Conservation (phyloP, 345 rosid genomes). For the Aquilaria malaccensis region DNA sequence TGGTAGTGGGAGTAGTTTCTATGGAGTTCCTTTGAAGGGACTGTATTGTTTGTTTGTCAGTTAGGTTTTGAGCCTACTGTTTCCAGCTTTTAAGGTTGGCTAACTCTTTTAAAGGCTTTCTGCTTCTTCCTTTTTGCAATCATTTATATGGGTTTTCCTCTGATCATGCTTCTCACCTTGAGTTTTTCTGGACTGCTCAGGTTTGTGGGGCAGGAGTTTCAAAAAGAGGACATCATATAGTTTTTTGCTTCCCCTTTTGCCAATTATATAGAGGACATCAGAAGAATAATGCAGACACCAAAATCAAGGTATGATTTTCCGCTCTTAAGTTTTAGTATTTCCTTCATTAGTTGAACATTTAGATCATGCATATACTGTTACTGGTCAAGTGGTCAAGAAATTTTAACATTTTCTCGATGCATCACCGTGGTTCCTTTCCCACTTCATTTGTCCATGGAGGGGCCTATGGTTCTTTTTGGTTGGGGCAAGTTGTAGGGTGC, state of each 20-base stretch:
- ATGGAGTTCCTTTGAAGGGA: conserved; percentile 89
- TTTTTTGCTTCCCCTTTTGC: conserved; percentile 11
- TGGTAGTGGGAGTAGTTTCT: conserved; percentile 83
- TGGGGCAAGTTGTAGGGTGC: too few relatives aligned
- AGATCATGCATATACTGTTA: not conserved
- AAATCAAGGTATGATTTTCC: conserved; percentile 54
- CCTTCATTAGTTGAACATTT: not conserved
- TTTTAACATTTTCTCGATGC: too few relatives aligned
- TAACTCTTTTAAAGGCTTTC: conserved; percentile 14
- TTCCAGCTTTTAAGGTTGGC: conserved; percentile 16
- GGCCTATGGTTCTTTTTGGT: too few relatives aligned
- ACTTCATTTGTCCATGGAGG: too few relatives aligned
- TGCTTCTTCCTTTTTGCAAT: conserved; percentile 12
- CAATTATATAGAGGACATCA: conserved; percentile 17
- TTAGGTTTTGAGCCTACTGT: conserved; percentile 35
- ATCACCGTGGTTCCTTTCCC: too few relatives aligned
- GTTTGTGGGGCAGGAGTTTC: conserved; percentile 46
- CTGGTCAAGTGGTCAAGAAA: too few relatives aligned
- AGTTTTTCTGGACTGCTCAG: conserved; percentile 35
- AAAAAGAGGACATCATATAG: conserved; percentile 15
- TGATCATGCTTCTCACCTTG: conserved; percentile 28
- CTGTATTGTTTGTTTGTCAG: conserved; percentile 44
- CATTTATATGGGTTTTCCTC: conserved; percentile 25
- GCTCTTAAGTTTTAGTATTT: too few relatives aligned
- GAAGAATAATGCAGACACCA: conserved; percentile 73